Conservation (phyloP, 805 yeast genomes). For the Soucietia sequanensis region DNA sequence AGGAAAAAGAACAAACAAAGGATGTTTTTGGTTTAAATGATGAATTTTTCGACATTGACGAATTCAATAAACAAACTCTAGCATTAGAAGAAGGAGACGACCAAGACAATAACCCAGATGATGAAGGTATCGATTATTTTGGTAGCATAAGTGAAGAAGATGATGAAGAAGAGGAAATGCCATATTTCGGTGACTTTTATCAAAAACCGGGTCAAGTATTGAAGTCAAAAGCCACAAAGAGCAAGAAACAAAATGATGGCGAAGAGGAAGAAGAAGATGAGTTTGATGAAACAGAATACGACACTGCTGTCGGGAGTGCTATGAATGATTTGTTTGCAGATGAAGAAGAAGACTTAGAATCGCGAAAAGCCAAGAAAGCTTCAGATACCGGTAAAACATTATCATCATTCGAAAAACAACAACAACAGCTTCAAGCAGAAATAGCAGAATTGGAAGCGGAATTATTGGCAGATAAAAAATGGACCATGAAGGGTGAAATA, state of each 20-base stretch:
- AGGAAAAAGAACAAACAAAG: slow-evolving; percentile 22
- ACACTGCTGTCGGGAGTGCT: slow-evolving; percentile 57
- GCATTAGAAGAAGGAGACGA: slow-evolving; percentile 46
- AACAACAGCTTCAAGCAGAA: slow-evolving; percentile 69
- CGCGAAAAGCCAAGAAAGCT: slow-evolving; percentile 16
- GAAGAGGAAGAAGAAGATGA: slow-evolving; percentile 32
- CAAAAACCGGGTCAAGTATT: slow-evolving; percentile 40
- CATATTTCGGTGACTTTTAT: slow-evolving; percentile 67
- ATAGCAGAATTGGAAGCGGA: slow-evolving; percentile 80
- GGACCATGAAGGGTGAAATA: slow-evolving; percentile 96
- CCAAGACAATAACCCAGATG: slow-evolving; percentile 29
- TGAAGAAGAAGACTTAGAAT: slow-evolving; percentile 36
- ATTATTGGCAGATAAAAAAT: slow-evolving; percentile 83
- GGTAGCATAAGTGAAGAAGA: slow-evolving; percentile 33
- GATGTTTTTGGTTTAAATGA: slow-evolving; percentile 75
- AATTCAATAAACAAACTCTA: slow-evolving; percentile 73
- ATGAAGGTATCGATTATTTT: slow-evolving; percentile 46
- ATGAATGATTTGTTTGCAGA: slow-evolving; percentile 61
- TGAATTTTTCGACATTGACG: slow-evolving; percentile 80
- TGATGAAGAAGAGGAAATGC: slow-evolving; percentile 55
- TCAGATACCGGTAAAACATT: slow-evolving; percentile 36
- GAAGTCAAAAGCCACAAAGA: slow-evolving; percentile 7
- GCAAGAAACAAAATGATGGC: slow-evolving; percentile 9
- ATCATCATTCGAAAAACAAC: slow-evolving; percentile 83
- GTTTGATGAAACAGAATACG: slow-evolving; percentile 61